These are phyloP conservation scores for Kwoniella sp. DNA, from an alignment of 768 basidiomycete species.

Conservation along the genomic window DNA sequence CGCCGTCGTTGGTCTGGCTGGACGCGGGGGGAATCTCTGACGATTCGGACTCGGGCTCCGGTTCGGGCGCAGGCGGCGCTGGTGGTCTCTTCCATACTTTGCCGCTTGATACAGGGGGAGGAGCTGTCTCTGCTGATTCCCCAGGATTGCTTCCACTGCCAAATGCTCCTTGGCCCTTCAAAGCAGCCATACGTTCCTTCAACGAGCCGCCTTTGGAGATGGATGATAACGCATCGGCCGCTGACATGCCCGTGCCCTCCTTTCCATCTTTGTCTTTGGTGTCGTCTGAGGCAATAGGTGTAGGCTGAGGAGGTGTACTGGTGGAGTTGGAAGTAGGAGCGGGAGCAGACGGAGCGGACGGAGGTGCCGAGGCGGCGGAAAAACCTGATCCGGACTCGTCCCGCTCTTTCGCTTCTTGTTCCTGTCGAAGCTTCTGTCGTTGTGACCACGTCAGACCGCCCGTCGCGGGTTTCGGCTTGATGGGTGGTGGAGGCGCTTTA, in stretches of 20 bases:
- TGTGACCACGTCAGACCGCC: conserved; percentile 54
- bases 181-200: conserved; percentile 92
- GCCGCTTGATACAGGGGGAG: conserved; percentile 66
- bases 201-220: conserved; percentile 76
- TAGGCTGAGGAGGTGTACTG: conserved; percentile 7
- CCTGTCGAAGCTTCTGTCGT: conserved; percentile 51
- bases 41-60: conserved; percentile 37
- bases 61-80: conserved; percentile 36
- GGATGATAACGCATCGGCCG: conserved; percentile 83
- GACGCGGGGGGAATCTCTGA: conserved; percentile 17
- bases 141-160: conserved; percentile 54
- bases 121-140: conserved; percentile 59
- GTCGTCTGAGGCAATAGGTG: neutral
- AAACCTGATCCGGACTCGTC: conserved; percentile 24
- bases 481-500: conserved; percentile 47
- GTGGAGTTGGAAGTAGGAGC: conserved; percentile 8
- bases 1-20: neutral
- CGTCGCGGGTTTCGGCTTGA: conserved; percentile 53
- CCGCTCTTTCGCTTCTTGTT: conserved; percentile 48
- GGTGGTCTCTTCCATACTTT: conserved; percentile 79
- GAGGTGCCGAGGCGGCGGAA: conserved; percentile 14
- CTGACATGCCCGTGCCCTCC: conserved; percentile 56
- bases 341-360: conserved; percentile 23
- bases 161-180: conserved; percentile 81
- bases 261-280: conserved; percentile 16